Evolutionary conservation across 2,329 filamentous ascomycete species (phyloP).

Genomic region (Scedosporium aurantiacum): DNA sequence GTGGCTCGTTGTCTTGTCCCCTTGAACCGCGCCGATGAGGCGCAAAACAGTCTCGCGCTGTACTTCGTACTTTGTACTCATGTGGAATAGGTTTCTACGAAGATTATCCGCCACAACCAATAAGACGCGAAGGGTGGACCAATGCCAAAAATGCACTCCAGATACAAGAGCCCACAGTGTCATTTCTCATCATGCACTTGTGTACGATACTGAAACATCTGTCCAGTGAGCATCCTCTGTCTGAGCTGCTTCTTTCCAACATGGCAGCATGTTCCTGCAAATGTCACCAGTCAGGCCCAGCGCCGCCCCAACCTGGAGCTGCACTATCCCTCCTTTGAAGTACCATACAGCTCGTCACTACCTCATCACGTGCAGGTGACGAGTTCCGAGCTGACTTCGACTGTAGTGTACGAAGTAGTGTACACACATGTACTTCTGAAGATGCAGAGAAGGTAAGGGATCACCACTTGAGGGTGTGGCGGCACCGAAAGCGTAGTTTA

Average conservation of each 20-base stretch:
- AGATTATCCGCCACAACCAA: not conserved
- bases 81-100: not conserved
- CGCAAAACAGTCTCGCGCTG: not conserved
- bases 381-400: not conserved
- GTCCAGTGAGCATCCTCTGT: not conserved
- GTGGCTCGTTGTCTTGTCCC: not conserved
- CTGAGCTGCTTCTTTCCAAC: not conserved
- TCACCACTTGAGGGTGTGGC: too few relatives aligned
- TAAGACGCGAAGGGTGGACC: not conserved
- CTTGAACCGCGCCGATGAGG: not conserved
- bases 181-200: not conserved
- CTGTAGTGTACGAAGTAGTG: not conserved
- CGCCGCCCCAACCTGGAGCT: not conserved
- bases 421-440: not conserved
- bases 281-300: not conserved
- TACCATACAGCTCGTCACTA: not conserved
- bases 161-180: not conserved
- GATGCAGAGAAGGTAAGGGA: not conserved
- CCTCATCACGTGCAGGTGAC: not conserved
- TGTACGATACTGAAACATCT: not conserved
- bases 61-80: not conserved
- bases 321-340: too few relatives aligned
- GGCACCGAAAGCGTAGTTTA: too few relatives aligned
- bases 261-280: slow-evolving; percentile 2
- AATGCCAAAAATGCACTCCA: not conserved